Evolutionary conservation across 345 rosid species (phyloP), one percentile per base, ranked within the genome.

Genomic region (Gossypium longicalyx): DNA sequence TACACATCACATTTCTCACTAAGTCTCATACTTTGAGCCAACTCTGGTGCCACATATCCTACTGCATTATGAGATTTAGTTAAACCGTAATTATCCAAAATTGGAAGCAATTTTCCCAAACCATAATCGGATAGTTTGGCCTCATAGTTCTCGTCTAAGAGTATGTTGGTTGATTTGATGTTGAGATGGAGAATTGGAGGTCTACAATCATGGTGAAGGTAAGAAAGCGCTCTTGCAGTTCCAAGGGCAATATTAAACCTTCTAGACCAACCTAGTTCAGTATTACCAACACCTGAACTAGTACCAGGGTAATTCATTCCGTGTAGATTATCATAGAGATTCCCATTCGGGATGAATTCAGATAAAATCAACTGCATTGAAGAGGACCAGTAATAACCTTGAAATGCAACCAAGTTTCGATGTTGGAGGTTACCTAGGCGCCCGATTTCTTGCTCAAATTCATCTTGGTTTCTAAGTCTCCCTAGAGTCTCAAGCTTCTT

Each of bases 1-100:
- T 91, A 93, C 72, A 91, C 97, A 74, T 93, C 99, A 17, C 94
- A 91, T 81, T 93, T 95, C 77, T 95, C 97, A 47, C 94, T 90
- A 44, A 81, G 73, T 84, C 86, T 87, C 75, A 90, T 81, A 67
- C 96, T 85, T 79, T 91, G 93, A 76, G 96, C 90, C 83, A 95
- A 76, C 83, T 95, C 99, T 1, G 99, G 99, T 11, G 99, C 98
- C n/a, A 95, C 93, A 83, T 89, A 95, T 34, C 99, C 99, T 52
- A 91, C 94, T n/a, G 97, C 91, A 79, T 85, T 91, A 76, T 93
- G 98, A 76, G 85, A 89, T 69, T 83, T 91, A 52, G 93, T 89
- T 71, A 85, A 75, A n/a, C 97, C 89, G 3, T 87, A 77, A 70
- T 89, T 88, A 80, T 95, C 96, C 67, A 90, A 78, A 68, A 95